A percentile compares a stretch with the other conserved stretches of the same genome.
phyloP scores from a whole-genome alignment of 164 flowering plant species.

The Buxus sempervirens region DNA sequence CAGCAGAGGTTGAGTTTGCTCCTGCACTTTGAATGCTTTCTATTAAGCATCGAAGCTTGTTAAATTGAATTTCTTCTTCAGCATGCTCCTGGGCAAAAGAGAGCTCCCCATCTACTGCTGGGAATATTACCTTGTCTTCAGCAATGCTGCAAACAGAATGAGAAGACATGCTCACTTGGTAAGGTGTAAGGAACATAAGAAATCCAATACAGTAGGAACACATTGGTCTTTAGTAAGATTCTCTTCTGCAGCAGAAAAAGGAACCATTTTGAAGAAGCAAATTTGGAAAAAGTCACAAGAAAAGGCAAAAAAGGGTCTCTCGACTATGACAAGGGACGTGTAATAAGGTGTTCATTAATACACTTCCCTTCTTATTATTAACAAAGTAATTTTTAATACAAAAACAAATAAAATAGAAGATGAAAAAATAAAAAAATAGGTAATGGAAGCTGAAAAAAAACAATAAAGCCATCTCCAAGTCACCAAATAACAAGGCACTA shows the following conservation, averaged over 20 bases:
- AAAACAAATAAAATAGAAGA: too few relatives aligned
- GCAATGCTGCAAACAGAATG: constrained; percentile 73
- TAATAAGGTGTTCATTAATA: too few relatives aligned
- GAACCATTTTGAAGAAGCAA: neutral
- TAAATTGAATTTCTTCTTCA: constrained; percentile 82
- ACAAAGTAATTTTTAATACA: too few relatives aligned
- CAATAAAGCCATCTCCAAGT: too few relatives aligned
- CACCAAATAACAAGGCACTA: too few relatives aligned
- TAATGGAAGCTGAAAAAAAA: too few relatives aligned
- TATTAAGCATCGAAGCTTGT: constrained; percentile 71
- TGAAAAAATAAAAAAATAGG: too few relatives aligned
- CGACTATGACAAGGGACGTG: too few relatives aligned
- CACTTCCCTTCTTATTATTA: too few relatives aligned
- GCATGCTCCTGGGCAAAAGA: constrained; percentile 88
- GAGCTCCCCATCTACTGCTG: constrained; percentile 83
- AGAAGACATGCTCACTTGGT: constrained; percentile 2
- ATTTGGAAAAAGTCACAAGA: neutral
- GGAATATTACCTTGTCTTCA: constrained; percentile 93
- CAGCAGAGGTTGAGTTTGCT: constrained; percentile 58
- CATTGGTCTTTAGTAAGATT: neutral
- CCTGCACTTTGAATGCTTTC: constrained; percentile 80
- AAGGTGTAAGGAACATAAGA: neutral
- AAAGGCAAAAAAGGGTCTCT: neutral
- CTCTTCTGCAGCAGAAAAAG: neutral
- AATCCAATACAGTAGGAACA: neutral